Evolutionary conservation across 257 asterid species (phyloP).

Genomic region (Solanum lycopersicoides): DNA sequence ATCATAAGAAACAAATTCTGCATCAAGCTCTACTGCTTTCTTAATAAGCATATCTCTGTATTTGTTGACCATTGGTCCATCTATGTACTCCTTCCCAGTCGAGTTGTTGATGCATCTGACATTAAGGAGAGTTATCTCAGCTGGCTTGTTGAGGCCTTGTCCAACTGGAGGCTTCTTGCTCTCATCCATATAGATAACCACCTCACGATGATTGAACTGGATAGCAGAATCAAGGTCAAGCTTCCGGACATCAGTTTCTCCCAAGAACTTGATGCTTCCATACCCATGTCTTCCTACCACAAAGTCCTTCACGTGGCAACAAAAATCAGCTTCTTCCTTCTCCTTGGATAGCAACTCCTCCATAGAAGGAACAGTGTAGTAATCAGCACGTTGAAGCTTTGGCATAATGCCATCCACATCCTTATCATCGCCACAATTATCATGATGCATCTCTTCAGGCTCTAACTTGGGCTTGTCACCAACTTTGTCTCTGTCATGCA

Average conservation of each 20-base stretch:
- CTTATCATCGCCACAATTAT: not conserved
- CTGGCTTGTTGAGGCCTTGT: conserved; percentile 72
- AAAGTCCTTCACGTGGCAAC: conserved; percentile 63
- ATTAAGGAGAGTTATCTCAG: conserved; percentile 78
- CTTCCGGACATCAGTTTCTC: conserved; percentile 74
- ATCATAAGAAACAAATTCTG: conserved; percentile 68
- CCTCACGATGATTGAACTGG: conserved; percentile 55
- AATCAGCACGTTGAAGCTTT: conserved; percentile 8
- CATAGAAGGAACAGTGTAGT: conserved; percentile 15
- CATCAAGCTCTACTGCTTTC: conserved; percentile 62
- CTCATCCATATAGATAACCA: conserved; percentile 58
- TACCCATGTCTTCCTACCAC: conserved; percentile 61
- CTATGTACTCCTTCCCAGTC: conserved; percentile 41
- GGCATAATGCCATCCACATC: conserved; percentile 11
- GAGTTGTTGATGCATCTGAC: conserved; percentile 55
- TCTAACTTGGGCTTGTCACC: not conserved
- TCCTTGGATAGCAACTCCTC: conserved; percentile 45
- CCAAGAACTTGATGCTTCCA: conserved; percentile 77
- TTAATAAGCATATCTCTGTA: conserved; percentile 52
- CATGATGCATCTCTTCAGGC: not conserved
- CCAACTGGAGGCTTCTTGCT: conserved; percentile 77
- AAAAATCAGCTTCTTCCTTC: conserved; percentile 59
- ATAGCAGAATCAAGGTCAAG: conserved; percentile 69
- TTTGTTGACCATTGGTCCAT: conserved; percentile 57
- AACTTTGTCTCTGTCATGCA: not conserved